These are phyloP conservation scores for Magnusiomyces ingens DNA, from an alignment of 1,139 yeast genomes.

Conservation along the genomic window DNA sequence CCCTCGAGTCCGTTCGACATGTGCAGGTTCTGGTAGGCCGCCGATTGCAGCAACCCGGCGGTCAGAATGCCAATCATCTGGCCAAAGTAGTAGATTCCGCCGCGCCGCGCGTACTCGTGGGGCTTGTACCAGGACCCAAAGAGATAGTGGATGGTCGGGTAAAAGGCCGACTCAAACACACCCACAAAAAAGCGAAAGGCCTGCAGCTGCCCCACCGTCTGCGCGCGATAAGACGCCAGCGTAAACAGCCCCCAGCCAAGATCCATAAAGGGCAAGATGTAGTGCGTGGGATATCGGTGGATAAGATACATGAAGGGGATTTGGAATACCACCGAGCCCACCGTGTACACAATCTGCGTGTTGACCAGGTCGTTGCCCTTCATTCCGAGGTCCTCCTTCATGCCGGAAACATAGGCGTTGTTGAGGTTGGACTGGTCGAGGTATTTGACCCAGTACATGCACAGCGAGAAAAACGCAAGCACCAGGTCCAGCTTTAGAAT, in stretches of 20 bases:
- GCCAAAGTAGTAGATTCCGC: conserved; percentile 55
- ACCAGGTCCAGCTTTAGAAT: conserved; percentile 56
- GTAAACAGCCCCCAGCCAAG: conserved; percentile 63
- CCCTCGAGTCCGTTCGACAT: conserved; percentile 48
- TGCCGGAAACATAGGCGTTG: conserved; percentile 62
- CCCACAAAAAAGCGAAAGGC: conserved; percentile 58
- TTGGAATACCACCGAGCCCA: conserved; percentile 55
- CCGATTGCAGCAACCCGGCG: conserved; percentile 59
- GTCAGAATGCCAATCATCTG: conserved; percentile 56
- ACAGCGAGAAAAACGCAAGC: conserved; percentile 51
- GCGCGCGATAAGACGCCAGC: conserved; percentile 45
- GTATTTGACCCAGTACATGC: conserved; percentile 66
- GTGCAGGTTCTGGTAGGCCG: conserved; percentile 43
- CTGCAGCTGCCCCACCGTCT: conserved; percentile 43
- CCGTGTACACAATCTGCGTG: conserved; percentile 51
- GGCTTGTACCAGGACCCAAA: conserved; percentile 59
- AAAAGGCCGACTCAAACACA: conserved; percentile 55
- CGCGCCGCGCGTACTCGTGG: conserved; percentile 53
- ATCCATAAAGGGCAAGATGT: conserved; percentile 52
- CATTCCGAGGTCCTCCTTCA: conserved; percentile 53
- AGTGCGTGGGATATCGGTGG: conserved; percentile 45
- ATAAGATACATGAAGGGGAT: conserved; percentile 36
- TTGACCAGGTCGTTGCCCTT: conserved; percentile 58
- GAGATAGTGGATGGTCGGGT: conserved; percentile 52
- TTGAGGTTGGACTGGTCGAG: conserved; percentile 50